These are phyloP conservation scores for Volvox reticuliferus DNA, from an alignment of 139 green algal genomes.

Conservation along the genomic window DNA sequence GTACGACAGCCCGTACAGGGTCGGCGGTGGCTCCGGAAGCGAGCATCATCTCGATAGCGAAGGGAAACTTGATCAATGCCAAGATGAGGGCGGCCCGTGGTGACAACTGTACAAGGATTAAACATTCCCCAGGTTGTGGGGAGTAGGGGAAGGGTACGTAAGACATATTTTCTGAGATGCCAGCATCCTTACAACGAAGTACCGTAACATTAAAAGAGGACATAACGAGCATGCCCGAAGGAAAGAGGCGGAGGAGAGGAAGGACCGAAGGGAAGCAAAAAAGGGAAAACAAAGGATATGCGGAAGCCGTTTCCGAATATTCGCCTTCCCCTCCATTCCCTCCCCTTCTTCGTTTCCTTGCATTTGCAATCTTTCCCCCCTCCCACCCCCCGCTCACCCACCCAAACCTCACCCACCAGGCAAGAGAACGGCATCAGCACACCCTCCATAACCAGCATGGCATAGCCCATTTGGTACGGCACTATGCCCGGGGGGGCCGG, in stretches of 20 bases:
- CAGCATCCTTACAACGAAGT: neutral
- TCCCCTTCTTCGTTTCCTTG: neutral
- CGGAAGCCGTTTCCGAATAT: neutral
- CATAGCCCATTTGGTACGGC: constrained; percentile 1
- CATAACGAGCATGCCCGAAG: too few relatives aligned
- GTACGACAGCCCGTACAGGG: neutral
- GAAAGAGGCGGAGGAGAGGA: too few relatives aligned
- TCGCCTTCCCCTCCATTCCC: neutral
- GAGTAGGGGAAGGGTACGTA: neutral
- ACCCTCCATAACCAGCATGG: constrained; percentile 42
- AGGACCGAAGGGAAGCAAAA: too few relatives aligned
- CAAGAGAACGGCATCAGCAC: constrained; percentile 8
- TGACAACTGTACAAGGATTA: neutral
- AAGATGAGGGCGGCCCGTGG: neutral
- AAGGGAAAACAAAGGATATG: neutral
- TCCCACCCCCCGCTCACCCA: neutral
- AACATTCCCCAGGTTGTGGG: neutral
- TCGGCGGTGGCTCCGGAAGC: neutral
- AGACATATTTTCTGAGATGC: neutral
- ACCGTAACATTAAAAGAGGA: too few relatives aligned
- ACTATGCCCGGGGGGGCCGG: constrained; percentile 22
- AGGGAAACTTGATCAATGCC: neutral
- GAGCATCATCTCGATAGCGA: constrained; percentile 1
- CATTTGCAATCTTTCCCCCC: neutral
- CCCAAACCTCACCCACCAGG: neutral